Base-by-base conservation (phyloP, 768 basidiomycete genomes). In the Lentinula edodes region DNA sequence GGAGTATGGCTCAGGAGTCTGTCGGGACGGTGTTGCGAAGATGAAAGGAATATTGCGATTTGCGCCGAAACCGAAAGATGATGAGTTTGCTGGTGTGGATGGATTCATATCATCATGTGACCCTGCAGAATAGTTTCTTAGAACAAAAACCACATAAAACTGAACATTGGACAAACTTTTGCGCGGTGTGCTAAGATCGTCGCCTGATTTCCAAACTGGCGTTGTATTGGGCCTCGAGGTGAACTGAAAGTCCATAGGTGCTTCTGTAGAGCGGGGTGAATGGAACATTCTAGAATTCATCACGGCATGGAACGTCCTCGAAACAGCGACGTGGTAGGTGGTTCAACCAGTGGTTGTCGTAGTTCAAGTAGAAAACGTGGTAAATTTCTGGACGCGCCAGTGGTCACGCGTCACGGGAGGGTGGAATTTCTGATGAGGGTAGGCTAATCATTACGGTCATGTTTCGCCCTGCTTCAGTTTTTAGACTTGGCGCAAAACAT, bases 201-300 rank as follows among this genome's bases (percentile, higher is more conserved):
- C 80, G 23, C 68, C 61, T 39, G 34, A 20, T 59, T 59, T 59
- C 58, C 58, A 59, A 35, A 46, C 58, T 8, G 58, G 58, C 12
- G 45, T 59, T 16, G 58, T 77, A 63, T 71, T 81, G 15, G 83
- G 80, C 28, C 90, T 81, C 65, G 86, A 84, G 8, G 91, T 93
- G 77, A 87, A 93, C 70, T 93, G 85, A 73, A 86, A 94, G 73
- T 94, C 91, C 92, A 94, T 94, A 4, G 92, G 92, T 3, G 88
- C 89, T 69, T 93, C 92, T 53, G 78, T 90, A 12, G 88, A 89
- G 66, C 88, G 81, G 59, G 75, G 71, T 57, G 67, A 58, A 57
- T 69, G 66, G 48, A 61, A 63, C 23, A 61, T 65, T 39, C 52
- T 51, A 23, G 28, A 43, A 60, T 50, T 57, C 54, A 50, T 45